phyloP scores from a whole-genome alignment of 139 green algal species.

The Penium margaritaceum region DNA sequence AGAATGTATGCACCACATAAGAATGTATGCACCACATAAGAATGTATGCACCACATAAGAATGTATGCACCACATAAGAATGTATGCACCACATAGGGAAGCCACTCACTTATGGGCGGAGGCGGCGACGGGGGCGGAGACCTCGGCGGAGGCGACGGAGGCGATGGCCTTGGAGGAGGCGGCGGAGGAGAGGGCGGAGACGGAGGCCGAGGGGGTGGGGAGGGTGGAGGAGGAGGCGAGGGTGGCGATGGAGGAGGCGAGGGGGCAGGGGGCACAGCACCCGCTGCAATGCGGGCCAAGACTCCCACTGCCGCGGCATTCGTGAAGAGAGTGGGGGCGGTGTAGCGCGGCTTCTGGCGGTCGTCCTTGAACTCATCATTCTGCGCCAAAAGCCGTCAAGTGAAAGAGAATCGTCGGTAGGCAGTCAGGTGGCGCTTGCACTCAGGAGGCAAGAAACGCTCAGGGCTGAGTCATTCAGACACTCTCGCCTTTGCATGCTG shows the following conservation, averaged over 20 bases:
- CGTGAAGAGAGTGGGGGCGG: constrained; percentile 37
- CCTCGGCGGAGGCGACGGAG: not conserved
- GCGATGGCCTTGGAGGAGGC: constrained; percentile 7
- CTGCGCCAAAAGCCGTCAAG: constrained; percentile 8
- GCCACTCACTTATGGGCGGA: no score
- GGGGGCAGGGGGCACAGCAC: not conserved
- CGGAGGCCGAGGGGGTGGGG: constrained; percentile 7
- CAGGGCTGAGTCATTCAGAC: no score
- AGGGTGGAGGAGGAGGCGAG: constrained; percentile 4
- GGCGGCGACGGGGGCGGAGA: not conserved
- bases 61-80: not conserved
- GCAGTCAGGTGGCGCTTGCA: no score
- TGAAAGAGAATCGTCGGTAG: no score
- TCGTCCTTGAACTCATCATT: constrained; percentile 20
- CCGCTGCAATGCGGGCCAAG: not conserved
- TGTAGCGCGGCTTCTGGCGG: constrained; percentile 9
- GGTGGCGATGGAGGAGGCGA: constrained; percentile 16
- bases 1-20: no score
- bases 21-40: no score
- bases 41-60: not conserved
- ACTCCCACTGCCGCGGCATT: constrained; percentile 22
- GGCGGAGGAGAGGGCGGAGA: constrained; percentile 2
- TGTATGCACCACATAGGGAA: not conserved
- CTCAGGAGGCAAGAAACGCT: no score
- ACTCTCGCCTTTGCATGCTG: no score